phyloP scores from a whole-genome alignment of 2,329 filamentous ascomycete species.

The Pseudocercospora fijiensis region DNA sequence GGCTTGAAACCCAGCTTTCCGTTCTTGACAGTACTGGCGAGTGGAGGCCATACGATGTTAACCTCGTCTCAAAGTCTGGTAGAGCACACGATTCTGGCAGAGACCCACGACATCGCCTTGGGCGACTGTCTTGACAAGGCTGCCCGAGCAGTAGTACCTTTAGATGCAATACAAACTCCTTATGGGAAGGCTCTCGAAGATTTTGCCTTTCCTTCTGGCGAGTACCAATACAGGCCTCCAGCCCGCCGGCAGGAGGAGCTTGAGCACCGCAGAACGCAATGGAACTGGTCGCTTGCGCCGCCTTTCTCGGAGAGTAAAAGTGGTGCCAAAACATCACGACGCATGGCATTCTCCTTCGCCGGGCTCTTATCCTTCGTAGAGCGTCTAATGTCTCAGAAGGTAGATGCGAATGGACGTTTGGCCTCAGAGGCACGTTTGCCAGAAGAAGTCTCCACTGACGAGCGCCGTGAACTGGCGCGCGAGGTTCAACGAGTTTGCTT shows the following conservation, averaged over 20 bases:
- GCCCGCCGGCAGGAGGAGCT: constrained; percentile 59
- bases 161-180: constrained; percentile 63
- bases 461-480: constrained; percentile 68
- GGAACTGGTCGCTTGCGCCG: constrained; percentile 67
- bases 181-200: constrained; percentile 77
- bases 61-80: constrained; percentile 68
- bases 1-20: constrained; percentile 63
- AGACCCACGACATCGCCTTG: constrained; percentile 76
- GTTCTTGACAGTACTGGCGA: constrained; percentile 84
- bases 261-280: constrained; percentile 47
- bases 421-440: constrained; percentile 36
- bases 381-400: constrained; percentile 49
- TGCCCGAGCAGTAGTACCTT: constrained; percentile 72
- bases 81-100: constrained; percentile 70
- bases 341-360: constrained; percentile 71
- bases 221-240: constrained; percentile 61
- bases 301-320: constrained; percentile 61
- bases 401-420: constrained; percentile 32
- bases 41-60: constrained; percentile 87
- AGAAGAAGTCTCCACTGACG: constrained; percentile 51
- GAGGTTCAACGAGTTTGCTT: constrained; percentile 79
- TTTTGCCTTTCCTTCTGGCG: constrained; percentile 67
- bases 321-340: constrained; percentile 38
- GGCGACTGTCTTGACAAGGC: constrained; percentile 89
- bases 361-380: constrained; percentile 67